Evolutionary conservation across 345 rosid species (phyloP).

Genomic region (Gossypium ekmanianum): DNA sequence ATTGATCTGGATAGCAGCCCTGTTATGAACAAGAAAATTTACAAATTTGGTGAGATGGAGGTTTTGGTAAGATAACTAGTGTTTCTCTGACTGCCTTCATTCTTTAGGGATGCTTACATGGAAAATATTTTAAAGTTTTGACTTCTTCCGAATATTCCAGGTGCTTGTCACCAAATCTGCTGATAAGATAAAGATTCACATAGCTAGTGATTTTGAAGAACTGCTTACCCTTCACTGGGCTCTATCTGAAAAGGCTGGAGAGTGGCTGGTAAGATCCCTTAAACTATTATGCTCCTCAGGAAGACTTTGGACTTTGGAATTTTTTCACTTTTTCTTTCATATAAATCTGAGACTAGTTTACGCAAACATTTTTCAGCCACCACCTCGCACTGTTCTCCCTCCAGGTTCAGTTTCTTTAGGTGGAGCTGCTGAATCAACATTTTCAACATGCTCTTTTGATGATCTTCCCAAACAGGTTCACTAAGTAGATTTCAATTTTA

Average conservation of each 20-base stretch:
- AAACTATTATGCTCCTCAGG: constrained; percentile 9
- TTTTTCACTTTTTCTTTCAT: constrained; percentile 12
- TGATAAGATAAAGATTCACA: constrained; percentile 57
- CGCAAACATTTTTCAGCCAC: constrained; percentile 60
- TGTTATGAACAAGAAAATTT: constrained; percentile 56
- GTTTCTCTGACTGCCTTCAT: not conserved
- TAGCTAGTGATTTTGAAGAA: constrained; percentile 68
- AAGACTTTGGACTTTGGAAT: constrained; percentile 11
- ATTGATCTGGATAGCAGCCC: constrained; percentile 48
- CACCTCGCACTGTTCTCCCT: constrained; percentile 64
- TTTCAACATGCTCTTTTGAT: constrained; percentile 32
- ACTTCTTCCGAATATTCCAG: constrained; percentile 33
- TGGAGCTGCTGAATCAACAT: constrained; percentile 63
- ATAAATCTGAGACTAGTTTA: constrained; percentile 16
- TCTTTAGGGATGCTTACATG: constrained; percentile 7
- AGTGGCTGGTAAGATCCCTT: constrained; percentile 80
- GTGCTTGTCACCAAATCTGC: constrained; percentile 66
- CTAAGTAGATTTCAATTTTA: constrained; percentile 14
- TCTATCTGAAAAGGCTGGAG: constrained; percentile 70
- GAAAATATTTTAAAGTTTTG: constrained; percentile 16
- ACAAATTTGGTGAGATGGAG: constrained; percentile 61
- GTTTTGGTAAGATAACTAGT: constrained; percentile 61
- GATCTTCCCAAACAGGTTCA: constrained; percentile 65
- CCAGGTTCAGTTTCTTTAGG: constrained; percentile 58
- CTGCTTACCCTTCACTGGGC: constrained; percentile 91